These are phyloP conservation scores for Rhynchosporium secalis DNA, from an alignment of 2,329 filamentous ascomycete genomes.

Conservation along the genomic window DNA sequence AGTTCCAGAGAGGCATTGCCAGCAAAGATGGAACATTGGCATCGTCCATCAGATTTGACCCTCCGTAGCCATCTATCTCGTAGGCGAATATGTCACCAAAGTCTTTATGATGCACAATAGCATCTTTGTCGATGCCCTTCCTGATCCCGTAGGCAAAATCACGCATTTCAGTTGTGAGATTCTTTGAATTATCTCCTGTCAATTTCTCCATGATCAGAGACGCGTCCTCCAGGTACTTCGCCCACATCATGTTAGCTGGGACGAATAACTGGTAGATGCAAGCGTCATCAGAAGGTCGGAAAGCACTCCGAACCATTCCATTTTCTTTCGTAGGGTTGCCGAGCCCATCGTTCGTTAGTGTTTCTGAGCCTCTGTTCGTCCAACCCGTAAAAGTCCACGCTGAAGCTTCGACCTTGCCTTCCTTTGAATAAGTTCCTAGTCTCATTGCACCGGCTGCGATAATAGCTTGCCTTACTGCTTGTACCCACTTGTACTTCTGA, in stretches of 20 bases:
- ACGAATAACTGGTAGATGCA: conserved; percentile 81
- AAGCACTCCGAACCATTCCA: conserved; percentile 81
- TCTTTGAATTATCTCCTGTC: conserved; percentile 45
- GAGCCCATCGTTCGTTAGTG: conserved; percentile 71
- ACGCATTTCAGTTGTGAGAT: conserved; percentile 56
- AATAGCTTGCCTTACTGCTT: conserved; percentile 69
- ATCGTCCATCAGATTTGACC: conserved; percentile 64
- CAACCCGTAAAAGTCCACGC: conserved; percentile 77
- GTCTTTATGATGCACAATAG: conserved; percentile 61
- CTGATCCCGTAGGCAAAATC: conserved; percentile 63
- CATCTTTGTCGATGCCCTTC: conserved; percentile 68
- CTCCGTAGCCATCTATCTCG: conserved; percentile 68
- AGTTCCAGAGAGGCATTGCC: conserved; percentile 63
- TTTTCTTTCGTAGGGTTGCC: conserved; percentile 78
- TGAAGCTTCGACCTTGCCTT: conserved; percentile 55
- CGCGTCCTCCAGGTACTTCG: conserved; percentile 57
- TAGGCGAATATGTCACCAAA: conserved; percentile 74
- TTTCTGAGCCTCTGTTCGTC: conserved; percentile 77
- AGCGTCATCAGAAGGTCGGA: conserved; percentile 86
- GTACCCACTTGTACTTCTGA: conserved; percentile 68
- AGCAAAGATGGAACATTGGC: conserved; percentile 71
- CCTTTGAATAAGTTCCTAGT: conserved; percentile 67
- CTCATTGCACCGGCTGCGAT: conserved; percentile 69
- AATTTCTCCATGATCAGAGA: conserved; percentile 54
- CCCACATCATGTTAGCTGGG: conserved; percentile 84